Evolutionary conservation across 1,139 yeast genomes (phyloP), one percentile per base, ranked within the genome.

Genomic region (Saccharomyces hybrid): DNA sequence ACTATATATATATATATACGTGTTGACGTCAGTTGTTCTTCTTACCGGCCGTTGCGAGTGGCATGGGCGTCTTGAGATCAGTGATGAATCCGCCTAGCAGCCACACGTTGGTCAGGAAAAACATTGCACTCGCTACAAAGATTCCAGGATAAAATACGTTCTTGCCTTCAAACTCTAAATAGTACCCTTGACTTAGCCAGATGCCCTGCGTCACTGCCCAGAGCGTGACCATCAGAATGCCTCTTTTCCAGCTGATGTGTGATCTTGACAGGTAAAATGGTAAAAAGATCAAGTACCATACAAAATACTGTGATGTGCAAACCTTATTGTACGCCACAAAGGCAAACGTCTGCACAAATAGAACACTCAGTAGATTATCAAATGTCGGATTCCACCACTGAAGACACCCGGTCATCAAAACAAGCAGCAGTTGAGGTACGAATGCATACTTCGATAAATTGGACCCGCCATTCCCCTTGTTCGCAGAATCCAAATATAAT

Each of bases 241-340:
- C 83, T 48, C 67, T 70, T 27, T 42, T 38, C 52, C 56, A 56
- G 11, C 61, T 59, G 50, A 61, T 63, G 55, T 65, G 62, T 9
- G 74, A 57, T n/a, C 71, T 67, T 1, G 83, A 74, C 16, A 87
- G 68, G 65, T 76, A 84, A 54, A 88, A 81, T 1, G 98, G 98
- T 50, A 90, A 71, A 62, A 90, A 81, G 14, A 90, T 88, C 65
- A 93, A 74, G 68, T 85, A 90, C 97, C 99, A 93, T 62, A 91
- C 82, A 70, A 93, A 93, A 70, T 93, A 93, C 65, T 86, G 95
- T 0, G 97, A 88, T 0, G 99, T 93, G 64, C 95, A 87, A 34
- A 93, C 98, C 71, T 93, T 93, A 74, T 93, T 93, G 73, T 86
- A 89, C 1, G 95, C 78, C 38, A 91, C 97, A 73, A 93, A 93